These are phyloP conservation scores for Phytophthora hibernalis DNA, from an alignment of 352 stramenopile species.

Conservation along the genomic window DNA sequence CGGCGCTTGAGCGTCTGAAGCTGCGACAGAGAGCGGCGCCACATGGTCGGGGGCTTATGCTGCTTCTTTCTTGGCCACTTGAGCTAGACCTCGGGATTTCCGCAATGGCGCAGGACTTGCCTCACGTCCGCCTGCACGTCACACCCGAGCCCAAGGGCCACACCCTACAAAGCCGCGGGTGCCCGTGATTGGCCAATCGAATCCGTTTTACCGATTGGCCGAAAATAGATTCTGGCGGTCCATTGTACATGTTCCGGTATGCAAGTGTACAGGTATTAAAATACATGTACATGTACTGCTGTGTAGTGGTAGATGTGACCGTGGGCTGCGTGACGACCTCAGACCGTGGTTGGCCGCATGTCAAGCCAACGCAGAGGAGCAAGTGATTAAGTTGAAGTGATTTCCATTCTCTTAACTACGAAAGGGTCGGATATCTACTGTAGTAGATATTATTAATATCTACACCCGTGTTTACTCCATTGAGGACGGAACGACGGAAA, in stretches of 20 bases:
- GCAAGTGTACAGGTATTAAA: too few species aligned
- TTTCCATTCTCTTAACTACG: constrained; percentile 1
- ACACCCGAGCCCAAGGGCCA: constrained; percentile 10
- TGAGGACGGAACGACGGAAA: constrained; percentile 12
- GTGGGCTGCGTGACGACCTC: not conserved
- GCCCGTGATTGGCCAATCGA: constrained; percentile 17
- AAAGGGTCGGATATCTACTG: constrained; percentile 3
- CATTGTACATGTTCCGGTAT: too few species aligned
- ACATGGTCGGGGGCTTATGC: constrained; percentile 35
- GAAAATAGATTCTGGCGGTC: constrained; percentile 33
- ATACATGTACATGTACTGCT: too few species aligned
- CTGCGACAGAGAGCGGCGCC: constrained; percentile 45
- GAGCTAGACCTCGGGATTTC: constrained; percentile 30
- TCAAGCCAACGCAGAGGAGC: constrained; percentile 6
- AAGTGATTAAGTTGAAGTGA: constrained; percentile 10
- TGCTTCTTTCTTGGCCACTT: constrained; percentile 33
- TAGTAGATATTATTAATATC: too few species aligned
- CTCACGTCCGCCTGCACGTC: constrained; percentile 34
- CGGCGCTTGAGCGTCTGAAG: constrained; percentile 26
- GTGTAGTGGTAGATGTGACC: constrained; percentile 8
- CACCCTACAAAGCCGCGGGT: constrained; percentile 27
- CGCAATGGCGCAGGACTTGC: constrained; percentile 23
- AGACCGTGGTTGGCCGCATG: not conserved
- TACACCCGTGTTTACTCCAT: constrained; percentile 5
- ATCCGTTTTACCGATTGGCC: constrained; percentile 9